A percentile compares a stretch with the other conserved stretches of the same genome.
These are phyloP conservation scores for Daldinia concentrica DNA, from an alignment of 495 filamentous ascomycete genomes.

Conservation along the genomic window DNA sequence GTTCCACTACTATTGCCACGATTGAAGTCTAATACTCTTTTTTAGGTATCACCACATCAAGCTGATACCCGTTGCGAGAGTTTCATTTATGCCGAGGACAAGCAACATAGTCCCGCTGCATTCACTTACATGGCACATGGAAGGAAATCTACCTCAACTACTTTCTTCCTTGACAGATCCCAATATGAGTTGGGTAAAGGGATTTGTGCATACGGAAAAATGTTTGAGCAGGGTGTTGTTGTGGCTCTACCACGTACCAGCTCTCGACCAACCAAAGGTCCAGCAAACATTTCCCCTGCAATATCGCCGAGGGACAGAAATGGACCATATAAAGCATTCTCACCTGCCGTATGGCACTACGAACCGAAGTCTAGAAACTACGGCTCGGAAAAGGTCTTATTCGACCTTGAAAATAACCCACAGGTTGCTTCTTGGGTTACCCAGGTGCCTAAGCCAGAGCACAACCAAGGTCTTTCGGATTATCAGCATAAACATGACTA, in stretches of 20 bases:
- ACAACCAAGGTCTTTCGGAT: neutral
- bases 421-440: constrained; percentile 35
- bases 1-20: neutral
- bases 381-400: neutral
- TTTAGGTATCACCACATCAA: neutral
- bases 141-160: neutral
- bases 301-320: neutral
- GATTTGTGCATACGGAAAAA: constrained; percentile 7
- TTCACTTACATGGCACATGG: constrained; percentile 47
- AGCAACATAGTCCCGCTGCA: constrained; percentile 42
- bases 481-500: too few species aligned
- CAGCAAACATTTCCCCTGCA: constrained; percentile 21
- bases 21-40: constrained; percentile 2
- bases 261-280: neutral
- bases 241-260: constrained; percentile 8
- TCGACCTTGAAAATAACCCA: neutral
- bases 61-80: constrained; percentile 26
- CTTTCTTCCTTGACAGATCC: constrained; percentile 36
- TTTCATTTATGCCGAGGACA: constrained; percentile 52
- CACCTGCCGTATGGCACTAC: constrained; percentile 15
- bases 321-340: constrained; percentile 10
- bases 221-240: constrained; percentile 31
- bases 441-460: constrained; percentile 37
- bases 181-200: neutral
- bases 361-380: constrained; percentile 1